These are phyloP conservation scores for Drechslerella stenobrocha DNA, from an alignment of 2,329 filamentous ascomycete species.

Conservation along the genomic window DNA sequence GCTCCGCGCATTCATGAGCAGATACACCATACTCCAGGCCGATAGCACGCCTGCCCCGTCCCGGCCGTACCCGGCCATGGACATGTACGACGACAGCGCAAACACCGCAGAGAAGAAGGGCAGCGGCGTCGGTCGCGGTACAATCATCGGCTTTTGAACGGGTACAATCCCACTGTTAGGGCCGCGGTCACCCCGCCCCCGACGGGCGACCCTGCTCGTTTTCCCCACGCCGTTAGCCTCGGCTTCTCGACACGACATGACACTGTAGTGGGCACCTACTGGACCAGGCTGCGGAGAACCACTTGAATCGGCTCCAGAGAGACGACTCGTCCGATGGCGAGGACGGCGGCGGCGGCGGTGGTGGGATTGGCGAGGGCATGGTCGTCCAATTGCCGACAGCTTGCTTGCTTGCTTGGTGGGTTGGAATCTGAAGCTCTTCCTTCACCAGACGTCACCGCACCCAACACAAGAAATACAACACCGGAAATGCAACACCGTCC, in stretches of 20 bases:
- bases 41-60: constrained; percentile 50
- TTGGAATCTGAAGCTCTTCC: no score
- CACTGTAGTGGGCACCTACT: constrained; percentile 9
- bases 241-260: not conserved
- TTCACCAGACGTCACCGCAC: not conserved
- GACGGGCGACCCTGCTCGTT: constrained; percentile 16
- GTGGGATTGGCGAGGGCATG: constrained; percentile 26
- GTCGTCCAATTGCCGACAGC: constrained; percentile 23
- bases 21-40: constrained; percentile 52
- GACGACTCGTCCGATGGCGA: constrained; percentile 17
- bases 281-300: constrained; percentile 25
- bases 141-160: constrained; percentile 41
- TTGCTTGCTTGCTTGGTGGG: no score
- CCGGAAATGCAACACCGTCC: no score
- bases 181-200: constrained; percentile 14
- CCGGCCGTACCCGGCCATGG: constrained; percentile 49
- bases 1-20: constrained; percentile 49
- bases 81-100: constrained; percentile 50
- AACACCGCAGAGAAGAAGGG: constrained; percentile 50
- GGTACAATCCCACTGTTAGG: constrained; percentile 19
- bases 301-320: constrained; percentile 22
- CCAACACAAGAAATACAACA: constrained; percentile 2
- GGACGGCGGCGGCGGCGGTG: constrained; percentile 27
- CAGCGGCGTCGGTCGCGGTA: constrained; percentile 49
- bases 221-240: not conserved